Evolutionary conservation across 345 rosid species (phyloP).

Genomic region (Salix exigua): DNA sequence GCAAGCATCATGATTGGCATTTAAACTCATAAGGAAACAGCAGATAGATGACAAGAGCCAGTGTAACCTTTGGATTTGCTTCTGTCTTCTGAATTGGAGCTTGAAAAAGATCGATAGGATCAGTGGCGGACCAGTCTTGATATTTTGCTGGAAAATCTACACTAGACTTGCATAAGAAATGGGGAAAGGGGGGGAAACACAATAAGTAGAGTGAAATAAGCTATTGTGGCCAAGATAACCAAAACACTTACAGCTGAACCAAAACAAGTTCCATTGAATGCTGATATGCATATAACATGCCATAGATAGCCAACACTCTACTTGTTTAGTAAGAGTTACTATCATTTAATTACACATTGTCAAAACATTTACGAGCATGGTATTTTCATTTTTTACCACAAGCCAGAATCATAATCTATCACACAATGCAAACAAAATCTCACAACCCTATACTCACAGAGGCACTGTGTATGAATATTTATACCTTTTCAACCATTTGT

Average conservation of each 20-base stretch:
- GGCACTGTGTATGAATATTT: too few relatives aligned
- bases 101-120: slow-evolving; percentile 79
- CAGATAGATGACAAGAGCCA: background rate
- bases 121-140: slow-evolving; percentile 64
- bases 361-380: too few relatives aligned
- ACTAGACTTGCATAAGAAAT: slow-evolving; percentile 44
- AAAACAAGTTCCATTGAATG: background rate
- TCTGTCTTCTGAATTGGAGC: slow-evolving; percentile 61
- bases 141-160: slow-evolving; percentile 82
- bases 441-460: too few relatives aligned
- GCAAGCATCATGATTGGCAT: too few relatives aligned
- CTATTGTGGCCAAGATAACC: background rate
- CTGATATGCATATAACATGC: background rate
- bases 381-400: too few relatives aligned
- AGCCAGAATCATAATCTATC: too few relatives aligned
- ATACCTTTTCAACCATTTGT: too few relatives aligned
- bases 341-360: background rate
- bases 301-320: background rate
- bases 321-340: background rate
- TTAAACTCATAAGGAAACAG: background rate
- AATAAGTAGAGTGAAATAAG: slow-evolving; percentile 11
- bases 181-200: background rate
- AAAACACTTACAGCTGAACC: background rate
- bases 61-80: slow-evolving; percentile 76
- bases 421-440: too few relatives aligned